A percentile compares a stretch with the other conserved stretches of the same genome.
Conservation (phyloP, 108 stramenopile species). For the Conticribra weissflogii region DNA sequence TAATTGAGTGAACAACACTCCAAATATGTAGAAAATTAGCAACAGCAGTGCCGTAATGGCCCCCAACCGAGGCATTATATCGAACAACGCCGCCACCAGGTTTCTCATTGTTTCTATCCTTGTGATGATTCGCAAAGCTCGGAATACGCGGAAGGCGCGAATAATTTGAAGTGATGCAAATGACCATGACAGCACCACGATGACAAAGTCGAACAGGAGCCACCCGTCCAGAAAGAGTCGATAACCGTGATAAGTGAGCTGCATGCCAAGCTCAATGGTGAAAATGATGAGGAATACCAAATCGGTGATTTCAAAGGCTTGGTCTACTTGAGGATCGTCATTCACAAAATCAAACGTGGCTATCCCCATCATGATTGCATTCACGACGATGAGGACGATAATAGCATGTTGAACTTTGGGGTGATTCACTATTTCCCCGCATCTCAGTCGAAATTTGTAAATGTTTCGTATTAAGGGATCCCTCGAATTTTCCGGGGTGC, state of each 20-base stretch:
- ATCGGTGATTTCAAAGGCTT: conserved; percentile 48
- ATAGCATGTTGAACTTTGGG: conserved; percentile 52
- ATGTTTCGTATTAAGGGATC: no score
- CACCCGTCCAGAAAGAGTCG: conserved; percentile 59
- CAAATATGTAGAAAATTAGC: conserved; percentile 62
- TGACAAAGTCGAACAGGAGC: conserved; percentile 67
- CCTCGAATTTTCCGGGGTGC: no score
- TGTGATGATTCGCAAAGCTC: conserved; percentile 68
- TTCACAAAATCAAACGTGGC: conserved; percentile 71
- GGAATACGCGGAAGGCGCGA: conserved; percentile 75
- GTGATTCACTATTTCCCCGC: conserved; percentile 58
- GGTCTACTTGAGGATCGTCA: conserved; percentile 42
- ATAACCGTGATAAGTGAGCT: conserved; percentile 56
- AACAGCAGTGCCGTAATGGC: conserved; percentile 22
- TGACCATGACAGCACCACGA: conserved; percentile 70
- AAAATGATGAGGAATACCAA: conserved; percentile 59
- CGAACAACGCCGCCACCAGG: conserved; percentile 32
- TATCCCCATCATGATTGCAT: conserved; percentile 69
- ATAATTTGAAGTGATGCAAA: conserved; percentile 61
- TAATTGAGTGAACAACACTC: conserved; percentile 71
- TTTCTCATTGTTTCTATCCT: conserved; percentile 36
- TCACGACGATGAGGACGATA: conserved; percentile 61
- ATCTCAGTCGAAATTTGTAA: no score
- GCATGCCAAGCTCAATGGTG: conserved; percentile 65
- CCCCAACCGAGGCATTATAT: conserved; percentile 57